Percentiles rank a stretch among this genome's conserved stretches.
These are phyloP conservation scores for Ophiosphaerella korrae DNA, from an alignment of 2,329 filamentous ascomycete genomes.

Conservation along the genomic window DNA sequence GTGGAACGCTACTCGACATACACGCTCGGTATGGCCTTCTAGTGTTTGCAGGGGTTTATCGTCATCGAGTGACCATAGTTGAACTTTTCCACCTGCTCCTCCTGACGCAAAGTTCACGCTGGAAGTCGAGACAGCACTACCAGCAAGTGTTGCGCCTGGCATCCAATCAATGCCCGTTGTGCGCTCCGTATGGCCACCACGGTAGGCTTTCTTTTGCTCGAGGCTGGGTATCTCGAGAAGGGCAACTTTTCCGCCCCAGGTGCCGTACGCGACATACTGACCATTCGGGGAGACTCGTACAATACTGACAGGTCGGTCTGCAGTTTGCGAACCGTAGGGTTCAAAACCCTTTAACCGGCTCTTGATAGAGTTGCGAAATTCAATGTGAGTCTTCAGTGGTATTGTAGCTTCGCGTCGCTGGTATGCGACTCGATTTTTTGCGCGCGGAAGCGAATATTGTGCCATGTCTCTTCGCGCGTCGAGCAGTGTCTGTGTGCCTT, in stretches of 20 bases:
- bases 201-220: constrained; percentile 73
- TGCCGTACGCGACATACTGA: constrained; percentile 82
- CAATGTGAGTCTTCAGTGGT: constrained; percentile 85
- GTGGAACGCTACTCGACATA: constrained; percentile 93
- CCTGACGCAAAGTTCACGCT: constrained; percentile 87
- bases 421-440: constrained; percentile 75
- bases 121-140: constrained; percentile 71
- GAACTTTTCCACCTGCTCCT: constrained; percentile 83
- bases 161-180: constrained; percentile 91
- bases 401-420: constrained; percentile 84
- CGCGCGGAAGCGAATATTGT: constrained; percentile 79
- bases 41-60: constrained; percentile 85
- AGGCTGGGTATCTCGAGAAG: constrained; percentile 83
- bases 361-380: constrained; percentile 87
- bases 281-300: constrained; percentile 88
- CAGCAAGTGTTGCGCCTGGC: constrained; percentile 77
- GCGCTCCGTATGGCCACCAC: constrained; percentile 83
- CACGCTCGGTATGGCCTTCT: constrained; percentile 81
- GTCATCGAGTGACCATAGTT: constrained; percentile 87
- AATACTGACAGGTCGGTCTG: constrained; percentile 89
- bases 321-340: constrained; percentile 90
- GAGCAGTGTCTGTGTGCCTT: constrained; percentile 75
- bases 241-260: constrained; percentile 90
- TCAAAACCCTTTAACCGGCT: constrained; percentile 82
- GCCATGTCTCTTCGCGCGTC: constrained; percentile 80